A percentile compares a stretch with the other conserved stretches of the same genome.
Evolutionary conservation across 2,329 filamentous ascomycete species (phyloP).

Genomic region (Trichoderma atroviride): DNA sequence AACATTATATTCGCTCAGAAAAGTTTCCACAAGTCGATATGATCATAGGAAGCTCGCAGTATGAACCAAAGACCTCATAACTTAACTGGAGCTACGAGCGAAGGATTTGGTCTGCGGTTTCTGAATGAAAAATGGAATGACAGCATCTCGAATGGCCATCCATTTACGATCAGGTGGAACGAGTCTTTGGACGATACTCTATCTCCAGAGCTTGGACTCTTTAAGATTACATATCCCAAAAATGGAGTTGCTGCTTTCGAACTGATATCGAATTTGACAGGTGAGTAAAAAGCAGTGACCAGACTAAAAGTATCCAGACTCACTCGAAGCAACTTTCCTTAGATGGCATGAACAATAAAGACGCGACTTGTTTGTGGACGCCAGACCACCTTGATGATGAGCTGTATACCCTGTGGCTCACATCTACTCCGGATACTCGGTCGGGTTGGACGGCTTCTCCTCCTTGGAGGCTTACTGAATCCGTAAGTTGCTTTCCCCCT

Average conservation of each 20-base stretch:
- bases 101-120: conserved; percentile 38
- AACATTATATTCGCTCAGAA: not conserved
- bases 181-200: conserved; percentile 29
- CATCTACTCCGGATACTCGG: conserved; percentile 30
- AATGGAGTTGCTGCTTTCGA: conserved; percentile 38
- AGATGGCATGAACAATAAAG: conserved; percentile 34
- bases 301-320: not conserved
- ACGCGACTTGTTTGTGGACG: conserved; percentile 36
- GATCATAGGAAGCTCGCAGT: not conserved
- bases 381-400: conserved; percentile 34
- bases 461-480: conserved; percentile 37
- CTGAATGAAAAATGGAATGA: conserved; percentile 41
- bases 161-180: conserved; percentile 39
- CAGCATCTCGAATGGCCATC: conserved; percentile 39
- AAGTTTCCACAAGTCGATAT: conserved; percentile 2
- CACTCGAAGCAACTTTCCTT: conserved; percentile 14
- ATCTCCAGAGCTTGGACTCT: conserved; percentile 35
- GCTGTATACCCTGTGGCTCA: conserved; percentile 39
- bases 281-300: conserved; percentile 30
- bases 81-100: conserved; percentile 25
- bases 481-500: conserved; percentile 27
- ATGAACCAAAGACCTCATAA: conserved; percentile 21
- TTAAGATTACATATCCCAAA: conserved; percentile 38
- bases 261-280: conserved; percentile 37
- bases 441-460: conserved; percentile 39